Percentiles rank a stretch among this genome's conserved stretches.
phyloP scores from a whole-genome alignment of 257 asterid species.

The Solanum ahanhuiri region DNA sequence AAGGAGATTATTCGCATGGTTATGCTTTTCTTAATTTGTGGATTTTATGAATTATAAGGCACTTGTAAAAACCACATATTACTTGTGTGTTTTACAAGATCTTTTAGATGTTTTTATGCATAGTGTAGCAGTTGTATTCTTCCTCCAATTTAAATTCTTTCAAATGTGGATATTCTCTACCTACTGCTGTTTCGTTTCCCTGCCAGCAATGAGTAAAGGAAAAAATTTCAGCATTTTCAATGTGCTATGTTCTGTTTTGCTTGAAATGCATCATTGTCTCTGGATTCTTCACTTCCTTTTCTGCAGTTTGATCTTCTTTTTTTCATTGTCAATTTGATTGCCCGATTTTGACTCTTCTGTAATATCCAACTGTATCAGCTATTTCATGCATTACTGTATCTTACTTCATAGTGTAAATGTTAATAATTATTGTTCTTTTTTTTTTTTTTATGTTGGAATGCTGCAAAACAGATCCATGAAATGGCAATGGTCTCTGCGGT shows the following conservation, averaged over 20 bases:
- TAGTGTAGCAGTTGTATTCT: background rate
- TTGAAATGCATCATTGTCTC: background rate
- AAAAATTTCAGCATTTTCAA: background rate
- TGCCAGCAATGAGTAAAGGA: background rate
- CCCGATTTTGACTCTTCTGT: background rate
- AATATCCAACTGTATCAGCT: background rate
- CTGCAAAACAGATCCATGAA: constrained; percentile 72
- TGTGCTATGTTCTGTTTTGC: background rate
- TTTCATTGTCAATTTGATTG: background rate
- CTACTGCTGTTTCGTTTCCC: background rate
- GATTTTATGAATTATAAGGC: background rate
- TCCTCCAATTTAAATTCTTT: background rate
- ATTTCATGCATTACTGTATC: background rate
- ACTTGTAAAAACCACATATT: background rate
- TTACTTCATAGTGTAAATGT: background rate
- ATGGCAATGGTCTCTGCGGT: constrained; percentile 97
- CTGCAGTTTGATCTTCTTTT: background rate
- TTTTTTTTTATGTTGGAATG: constrained; percentile 1
- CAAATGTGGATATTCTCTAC: background rate
- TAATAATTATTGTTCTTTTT: constrained; percentile 1
- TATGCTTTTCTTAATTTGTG: background rate
- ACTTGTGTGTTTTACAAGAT: background rate
- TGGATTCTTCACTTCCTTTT: background rate
- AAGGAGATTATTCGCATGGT: too few relatives aligned
- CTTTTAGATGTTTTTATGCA: background rate